Base-by-base conservation (phyloP, 495 filamentous ascomycete genomes). In the Cetradonia linearis region DNA sequence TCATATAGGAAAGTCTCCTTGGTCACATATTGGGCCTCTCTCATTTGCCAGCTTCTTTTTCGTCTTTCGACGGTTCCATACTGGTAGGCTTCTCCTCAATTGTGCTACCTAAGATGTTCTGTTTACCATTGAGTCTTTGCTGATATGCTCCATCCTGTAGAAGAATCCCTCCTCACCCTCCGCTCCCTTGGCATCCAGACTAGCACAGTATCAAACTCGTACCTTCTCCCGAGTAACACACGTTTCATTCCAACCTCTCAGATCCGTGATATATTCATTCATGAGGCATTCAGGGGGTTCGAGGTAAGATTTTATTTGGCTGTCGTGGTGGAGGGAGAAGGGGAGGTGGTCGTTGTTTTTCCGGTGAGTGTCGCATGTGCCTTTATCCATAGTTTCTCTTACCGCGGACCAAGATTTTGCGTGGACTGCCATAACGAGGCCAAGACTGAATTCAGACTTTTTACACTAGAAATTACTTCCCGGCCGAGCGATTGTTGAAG, bases 261-360 rank as follows among this genome's bases (percentile, higher is more conserved):
- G 68, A 94, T 97, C 44, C 85, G 87, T 58, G 93, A 97, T 72
- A 85, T 97, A 59, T 80, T 96, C 59, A 87, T 99, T 49, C 89
- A 96, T 71, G 93, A 99, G 71, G 93, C 92, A 36, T 97, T 97
- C 73, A 82, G 82, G 61, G 92, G 93, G 44, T 94, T 95, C 69
- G 89, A 90, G 71, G 92, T 96, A 52, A 76, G 86, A 57, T 94
- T 89, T 70, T 95, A 95, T 71, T 75, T 99, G 16, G 83, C 86
- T 11, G 87, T 97, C 13, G 85, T 96, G 63, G 91, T 97, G 52
- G 87, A 95, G 68, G 92, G 87, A 40, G 93, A 97, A 73, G 82
- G 84, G 59, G 84, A 88, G 56, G 82, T 93, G 16, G 85, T 95
- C 11, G 92, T 99, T 33, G 90, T 97, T 5, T 99, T 97, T 71